These are phyloP conservation scores for Malassezia obtusa DNA, from an alignment of 1,284 basidiomycete genomes.

Conservation along the genomic window DNA sequence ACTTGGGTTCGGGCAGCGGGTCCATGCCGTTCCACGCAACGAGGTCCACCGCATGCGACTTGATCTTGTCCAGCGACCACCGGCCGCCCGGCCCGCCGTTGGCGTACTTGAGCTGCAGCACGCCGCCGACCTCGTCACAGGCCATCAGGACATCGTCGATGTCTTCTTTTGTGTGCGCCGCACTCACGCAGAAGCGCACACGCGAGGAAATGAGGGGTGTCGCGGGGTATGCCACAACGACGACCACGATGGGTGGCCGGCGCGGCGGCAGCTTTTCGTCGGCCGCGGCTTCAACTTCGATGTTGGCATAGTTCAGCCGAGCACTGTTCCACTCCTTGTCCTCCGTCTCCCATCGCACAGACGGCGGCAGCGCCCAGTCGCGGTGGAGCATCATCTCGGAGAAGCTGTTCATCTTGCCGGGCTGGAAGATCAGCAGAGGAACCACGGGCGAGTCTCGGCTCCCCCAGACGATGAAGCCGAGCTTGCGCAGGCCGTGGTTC, in stretches of 20 bases:
- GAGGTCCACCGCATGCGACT: slow-evolving; percentile 65
- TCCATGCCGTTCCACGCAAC: slow-evolving; percentile 52
- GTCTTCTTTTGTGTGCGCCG: slow-evolving; percentile 93
- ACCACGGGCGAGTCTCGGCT: slow-evolving; percentile 85
- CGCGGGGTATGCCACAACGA: slow-evolving; percentile 56
- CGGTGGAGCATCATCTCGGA: slow-evolving; percentile 45
- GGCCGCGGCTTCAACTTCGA: slow-evolving; percentile 20
- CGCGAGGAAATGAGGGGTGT: slow-evolving; percentile 81
- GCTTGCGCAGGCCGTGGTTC: slow-evolving; percentile 70
- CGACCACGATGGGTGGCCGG: slow-evolving; percentile 41
- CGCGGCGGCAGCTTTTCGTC: slow-evolving; percentile 23
- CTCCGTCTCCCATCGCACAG: slow-evolving; percentile 20
- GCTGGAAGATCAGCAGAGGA: slow-evolving; percentile 83
- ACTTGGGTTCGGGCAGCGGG: slow-evolving; percentile 7
- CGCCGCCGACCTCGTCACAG: slow-evolving; percentile 81
- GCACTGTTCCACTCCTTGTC: slow-evolving; percentile 17
- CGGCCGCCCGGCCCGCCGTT: slow-evolving; percentile 60
- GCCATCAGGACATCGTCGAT: slow-evolving; percentile 76
- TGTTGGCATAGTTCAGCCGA: slow-evolving; percentile 13
- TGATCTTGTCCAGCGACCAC: slow-evolving; percentile 73
- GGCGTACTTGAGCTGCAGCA: slow-evolving; percentile 66
- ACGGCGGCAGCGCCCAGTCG: slow-evolving; percentile 31
- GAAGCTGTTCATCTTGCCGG: slow-evolving; percentile 53
- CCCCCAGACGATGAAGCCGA: slow-evolving; percentile 95
- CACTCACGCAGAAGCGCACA: slow-evolving; percentile 87